Conservation (phyloP, 2,329 filamentous ascomycete species). For the Chaetomium olivaceum region DNA sequence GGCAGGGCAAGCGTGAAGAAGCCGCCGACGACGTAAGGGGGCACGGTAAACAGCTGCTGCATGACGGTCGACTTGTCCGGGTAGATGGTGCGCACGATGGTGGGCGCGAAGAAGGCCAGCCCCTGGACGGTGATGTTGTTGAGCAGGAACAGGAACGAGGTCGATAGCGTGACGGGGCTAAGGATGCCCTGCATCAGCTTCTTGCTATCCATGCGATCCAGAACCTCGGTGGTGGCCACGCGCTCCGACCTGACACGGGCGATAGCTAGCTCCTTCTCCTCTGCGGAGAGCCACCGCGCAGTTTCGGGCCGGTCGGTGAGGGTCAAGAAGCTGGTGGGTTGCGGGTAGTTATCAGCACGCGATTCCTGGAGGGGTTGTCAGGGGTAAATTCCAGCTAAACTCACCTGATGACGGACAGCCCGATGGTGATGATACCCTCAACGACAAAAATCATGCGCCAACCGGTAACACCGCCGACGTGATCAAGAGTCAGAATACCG, state of each 20-base stretch:
- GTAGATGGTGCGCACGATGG: slow-evolving; percentile 70
- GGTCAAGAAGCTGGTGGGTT: slow-evolving; percentile 52
- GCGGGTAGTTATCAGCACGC: not conserved
- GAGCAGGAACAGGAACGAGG: slow-evolving; percentile 60
- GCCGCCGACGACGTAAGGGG: slow-evolving; percentile 66
- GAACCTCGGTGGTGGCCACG: slow-evolving; percentile 57
- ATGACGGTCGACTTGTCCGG: slow-evolving; percentile 55
- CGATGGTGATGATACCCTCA: slow-evolving; percentile 63
- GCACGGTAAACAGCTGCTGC: slow-evolving; percentile 70
- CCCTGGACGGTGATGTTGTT: slow-evolving; percentile 73
- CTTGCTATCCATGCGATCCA: slow-evolving; percentile 49
- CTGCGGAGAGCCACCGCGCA: slow-evolving; percentile 62
- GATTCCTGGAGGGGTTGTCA: too few relatives aligned
- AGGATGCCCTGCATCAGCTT: slow-evolving; percentile 65
- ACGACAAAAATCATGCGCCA: slow-evolving; percentile 75
- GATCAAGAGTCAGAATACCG: slow-evolving; percentile 60
- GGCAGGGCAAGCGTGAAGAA: slow-evolving; percentile 63
- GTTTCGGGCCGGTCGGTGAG: slow-evolving; percentile 67
- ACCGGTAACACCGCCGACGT: slow-evolving; percentile 54
- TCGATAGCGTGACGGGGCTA: slow-evolving; percentile 56
- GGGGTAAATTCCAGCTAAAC: not conserved
- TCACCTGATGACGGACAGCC: slow-evolving; percentile 51
- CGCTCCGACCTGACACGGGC: slow-evolving; percentile 62
- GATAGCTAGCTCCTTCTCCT: slow-evolving; percentile 64
- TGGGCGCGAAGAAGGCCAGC: slow-evolving; percentile 70